A percentile compares a stretch with the other conserved stretches of the same genome.
phyloP scores from a whole-genome alignment of 2,329 filamentous ascomycete genomes.

The Escovopsis sp. region DNA sequence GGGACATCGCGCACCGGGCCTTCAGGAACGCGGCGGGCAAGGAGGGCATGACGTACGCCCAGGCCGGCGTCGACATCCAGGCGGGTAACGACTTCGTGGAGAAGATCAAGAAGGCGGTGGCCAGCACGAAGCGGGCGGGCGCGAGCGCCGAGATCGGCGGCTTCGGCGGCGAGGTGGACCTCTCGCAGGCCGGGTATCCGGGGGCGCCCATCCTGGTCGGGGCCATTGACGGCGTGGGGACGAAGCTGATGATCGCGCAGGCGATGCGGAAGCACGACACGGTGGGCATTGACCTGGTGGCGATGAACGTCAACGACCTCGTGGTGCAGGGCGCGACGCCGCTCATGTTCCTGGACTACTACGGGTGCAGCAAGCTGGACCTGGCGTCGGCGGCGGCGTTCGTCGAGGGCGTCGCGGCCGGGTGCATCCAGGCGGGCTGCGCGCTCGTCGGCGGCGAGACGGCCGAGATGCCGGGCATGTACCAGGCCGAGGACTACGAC shows the following conservation, averaged over 20 bases:
- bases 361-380: constrained; percentile 80
- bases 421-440: constrained; percentile 72
- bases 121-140: constrained; percentile 68
- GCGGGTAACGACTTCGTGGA: constrained; percentile 86
- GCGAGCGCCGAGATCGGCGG: constrained; percentile 90
- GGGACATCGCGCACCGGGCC: constrained; percentile 75
- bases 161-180: constrained; percentile 56
- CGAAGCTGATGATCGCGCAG: constrained; percentile 93
- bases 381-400: constrained; percentile 68
- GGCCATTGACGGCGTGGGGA: constrained; percentile 91
- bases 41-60: constrained; percentile 64
- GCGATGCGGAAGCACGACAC: constrained; percentile 81
- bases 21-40: constrained; percentile 32
- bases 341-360: constrained; percentile 95
- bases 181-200: constrained; percentile 58
- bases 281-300: constrained; percentile 90
- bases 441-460: constrained; percentile 95
- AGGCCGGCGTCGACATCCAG: constrained; percentile 87
- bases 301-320: constrained; percentile 98
- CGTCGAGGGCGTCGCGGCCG: constrained; percentile 76
- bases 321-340: constrained; percentile 92
- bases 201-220: constrained; percentile 73
- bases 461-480: constrained; percentile 96
- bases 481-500: constrained; percentile 78
- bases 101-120: constrained; percentile 81